Evolutionary conservation across 2,329 filamentous ascomycete genomes (phyloP).

Genomic region (Madurella mycetomatis): DNA sequence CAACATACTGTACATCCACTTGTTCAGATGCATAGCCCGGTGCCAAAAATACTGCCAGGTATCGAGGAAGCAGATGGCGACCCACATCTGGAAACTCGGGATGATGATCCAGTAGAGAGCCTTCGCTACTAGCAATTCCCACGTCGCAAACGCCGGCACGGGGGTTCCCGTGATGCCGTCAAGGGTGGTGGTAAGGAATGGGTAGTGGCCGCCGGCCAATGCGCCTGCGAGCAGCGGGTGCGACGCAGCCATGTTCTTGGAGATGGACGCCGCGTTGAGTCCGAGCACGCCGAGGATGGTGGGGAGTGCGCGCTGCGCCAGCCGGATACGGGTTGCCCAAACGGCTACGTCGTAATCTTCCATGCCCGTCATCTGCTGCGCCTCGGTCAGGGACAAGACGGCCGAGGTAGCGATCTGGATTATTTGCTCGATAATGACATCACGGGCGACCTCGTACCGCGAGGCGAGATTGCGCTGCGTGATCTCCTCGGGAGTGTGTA

Average conservation of each 20-base stretch:
- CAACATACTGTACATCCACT: constrained; percentile 86
- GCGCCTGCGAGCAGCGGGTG: constrained; percentile 72
- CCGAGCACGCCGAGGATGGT: constrained; percentile 66
- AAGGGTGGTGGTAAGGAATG: constrained; percentile 59
- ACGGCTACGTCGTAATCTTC: constrained; percentile 83
- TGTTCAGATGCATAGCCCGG: constrained; percentile 94
- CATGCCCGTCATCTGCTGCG: constrained; percentile 67
- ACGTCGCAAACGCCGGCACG: constrained; percentile 71
- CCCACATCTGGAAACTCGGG: constrained; percentile 70
- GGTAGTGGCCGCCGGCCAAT: constrained; percentile 77
- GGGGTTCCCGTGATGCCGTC: constrained; percentile 46
- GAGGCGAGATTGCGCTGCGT: constrained; percentile 80
- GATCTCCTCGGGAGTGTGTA: constrained; percentile 93
- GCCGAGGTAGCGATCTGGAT: constrained; percentile 75
- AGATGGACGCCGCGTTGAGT: constrained; percentile 69
- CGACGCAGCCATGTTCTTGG: constrained; percentile 66
- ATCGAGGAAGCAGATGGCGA: constrained; percentile 75
- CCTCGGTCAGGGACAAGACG: constrained; percentile 66
- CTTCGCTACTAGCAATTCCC: constrained; percentile 74
- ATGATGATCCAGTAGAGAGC: constrained; percentile 74
- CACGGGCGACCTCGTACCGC: constrained; percentile 78
- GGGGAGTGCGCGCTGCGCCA: constrained; percentile 76
- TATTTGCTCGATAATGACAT: constrained; percentile 87
- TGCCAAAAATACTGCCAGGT: constrained; percentile 99
- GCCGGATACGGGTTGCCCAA: constrained; percentile 78